Evolutionary conservation across 257 asterid genomes (phyloP).

Genomic region (Capsicum rhomboideum): DNA sequence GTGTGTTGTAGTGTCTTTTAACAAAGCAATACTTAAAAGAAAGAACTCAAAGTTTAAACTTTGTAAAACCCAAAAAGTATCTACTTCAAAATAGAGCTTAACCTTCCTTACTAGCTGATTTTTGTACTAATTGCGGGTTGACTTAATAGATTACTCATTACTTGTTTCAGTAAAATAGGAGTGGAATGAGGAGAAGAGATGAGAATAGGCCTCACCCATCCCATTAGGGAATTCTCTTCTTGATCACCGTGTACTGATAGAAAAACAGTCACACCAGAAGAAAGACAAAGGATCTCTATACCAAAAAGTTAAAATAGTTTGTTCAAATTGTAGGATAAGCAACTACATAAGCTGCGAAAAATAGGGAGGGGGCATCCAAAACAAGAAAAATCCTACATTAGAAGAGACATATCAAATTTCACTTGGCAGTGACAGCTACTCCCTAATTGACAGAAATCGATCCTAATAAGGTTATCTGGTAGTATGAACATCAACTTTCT

Average conservation of each 20-base stretch:
- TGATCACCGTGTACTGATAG: not conserved
- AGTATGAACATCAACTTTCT: not conserved
- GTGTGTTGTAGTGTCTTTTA: not conserved
- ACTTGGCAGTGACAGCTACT: not conserved
- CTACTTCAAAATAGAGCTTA: not conserved
- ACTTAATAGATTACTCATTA: not conserved
- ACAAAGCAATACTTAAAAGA: not conserved
- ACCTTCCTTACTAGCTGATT: not conserved
- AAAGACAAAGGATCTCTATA: no score
- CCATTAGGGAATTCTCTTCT: not conserved
- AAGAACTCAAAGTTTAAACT: not conserved
- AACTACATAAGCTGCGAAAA: not conserved
- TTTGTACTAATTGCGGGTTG: not conserved
- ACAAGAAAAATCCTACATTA: not conserved
- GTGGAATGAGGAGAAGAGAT: no score
- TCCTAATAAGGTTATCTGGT: not conserved
- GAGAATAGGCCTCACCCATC: not conserved
- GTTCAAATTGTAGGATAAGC: not conserved
- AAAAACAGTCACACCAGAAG: no score
- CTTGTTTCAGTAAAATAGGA: not conserved
- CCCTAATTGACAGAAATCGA: not conserved
- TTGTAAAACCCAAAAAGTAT: not conserved
- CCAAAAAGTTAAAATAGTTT: no score
- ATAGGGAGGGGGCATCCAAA: not conserved
- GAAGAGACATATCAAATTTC: not conserved